These are phyloP conservation scores for Auricularia sp. DNA, from an alignment of 768 basidiomycete genomes.

Conservation along the genomic window DNA sequence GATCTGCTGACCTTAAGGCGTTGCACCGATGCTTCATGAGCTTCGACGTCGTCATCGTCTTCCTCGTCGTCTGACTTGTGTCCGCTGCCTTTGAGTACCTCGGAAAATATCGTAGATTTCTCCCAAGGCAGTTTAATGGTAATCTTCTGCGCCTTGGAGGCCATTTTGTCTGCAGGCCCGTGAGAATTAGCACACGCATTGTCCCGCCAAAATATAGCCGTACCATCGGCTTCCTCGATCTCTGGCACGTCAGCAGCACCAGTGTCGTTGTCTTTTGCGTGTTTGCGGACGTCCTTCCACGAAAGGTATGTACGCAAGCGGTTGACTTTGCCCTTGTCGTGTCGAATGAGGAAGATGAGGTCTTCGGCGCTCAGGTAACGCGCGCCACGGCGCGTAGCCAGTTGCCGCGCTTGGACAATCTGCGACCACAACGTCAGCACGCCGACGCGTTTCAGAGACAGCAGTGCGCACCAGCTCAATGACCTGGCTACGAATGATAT, in stretches of 20 bases:
- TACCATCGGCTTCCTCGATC: constrained; percentile 75
- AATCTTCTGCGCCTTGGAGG: constrained; percentile 81
- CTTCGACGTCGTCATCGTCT: constrained; percentile 92
- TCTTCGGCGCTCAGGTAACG: constrained; percentile 87
- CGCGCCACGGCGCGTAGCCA: constrained; percentile 73
- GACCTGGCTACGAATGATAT: constrained; percentile 82
- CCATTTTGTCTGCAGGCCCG: constrained; percentile 51
- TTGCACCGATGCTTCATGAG: constrained; percentile 87
- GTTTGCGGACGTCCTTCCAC: constrained; percentile 95
- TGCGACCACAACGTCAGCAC: constrained; percentile 17
- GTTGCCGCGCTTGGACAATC: constrained; percentile 83
- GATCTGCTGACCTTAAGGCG: constrained; percentile 52
- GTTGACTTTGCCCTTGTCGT: constrained; percentile 90
- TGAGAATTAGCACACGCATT: not conserved
- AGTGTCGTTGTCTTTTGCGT: constrained; percentile 82
- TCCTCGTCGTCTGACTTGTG: constrained; percentile 91
- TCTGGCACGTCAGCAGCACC: constrained; percentile 75
- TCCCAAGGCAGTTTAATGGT: constrained; percentile 97
- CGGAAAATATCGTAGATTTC: constrained; percentile 82
- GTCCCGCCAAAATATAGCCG: constrained; percentile 26
- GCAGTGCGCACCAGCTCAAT: constrained; percentile 66
- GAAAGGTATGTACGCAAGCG: constrained; percentile 85
- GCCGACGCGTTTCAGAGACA: not conserved
- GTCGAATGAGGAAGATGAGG: constrained; percentile 90
- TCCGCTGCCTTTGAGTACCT: constrained; percentile 62